Conservation (phyloP, 2,329 filamentous ascomycete species). For the Trichoderma sp. region DNA sequence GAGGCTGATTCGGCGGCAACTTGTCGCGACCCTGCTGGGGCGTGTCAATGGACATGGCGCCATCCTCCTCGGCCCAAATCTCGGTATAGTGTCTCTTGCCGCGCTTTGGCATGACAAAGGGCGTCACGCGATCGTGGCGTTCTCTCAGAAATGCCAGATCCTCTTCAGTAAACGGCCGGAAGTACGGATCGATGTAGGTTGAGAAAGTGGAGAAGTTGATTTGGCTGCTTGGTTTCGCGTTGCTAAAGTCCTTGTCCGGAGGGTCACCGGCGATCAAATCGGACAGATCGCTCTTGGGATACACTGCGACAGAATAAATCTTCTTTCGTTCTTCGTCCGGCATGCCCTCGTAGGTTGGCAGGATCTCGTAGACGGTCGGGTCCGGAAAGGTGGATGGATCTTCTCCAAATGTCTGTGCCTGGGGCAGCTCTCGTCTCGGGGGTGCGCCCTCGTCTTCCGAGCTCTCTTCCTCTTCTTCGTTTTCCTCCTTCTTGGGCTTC, state of each 20-base stretch:
- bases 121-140: slow-evolving; percentile 77
- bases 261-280: slow-evolving; percentile 86
- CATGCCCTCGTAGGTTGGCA: slow-evolving; percentile 72
- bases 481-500: slow-evolving; percentile 48
- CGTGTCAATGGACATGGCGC: slow-evolving; percentile 71
- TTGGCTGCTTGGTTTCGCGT: slow-evolving; percentile 88
- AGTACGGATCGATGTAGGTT: slow-evolving; percentile 90
- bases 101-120: slow-evolving; percentile 83
- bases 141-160: slow-evolving; percentile 92
- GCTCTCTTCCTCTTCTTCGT: slow-evolving; percentile 53
- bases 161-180: slow-evolving; percentile 86
- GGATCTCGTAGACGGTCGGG: slow-evolving; percentile 92
- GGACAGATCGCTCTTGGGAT: slow-evolving; percentile 76
- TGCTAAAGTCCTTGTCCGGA: slow-evolving; percentile 94
- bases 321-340: slow-evolving; percentile 80
- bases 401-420: slow-evolving; percentile 86
- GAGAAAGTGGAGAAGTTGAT: slow-evolving; percentile 92
- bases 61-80: slow-evolving; percentile 93
- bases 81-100: slow-evolving; percentile 86
- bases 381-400: slow-evolving; percentile 91
- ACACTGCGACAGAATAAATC: slow-evolving; percentile 84
- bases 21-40: slow-evolving; percentile 64
- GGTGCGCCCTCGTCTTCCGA: slow-evolving; percentile 63
- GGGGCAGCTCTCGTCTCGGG: slow-evolving; percentile 66
- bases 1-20: slow-evolving; percentile 76